Base-by-base conservation (phyloP, 768 basidiomycete genomes). In the Suillus brevipes region DNA sequence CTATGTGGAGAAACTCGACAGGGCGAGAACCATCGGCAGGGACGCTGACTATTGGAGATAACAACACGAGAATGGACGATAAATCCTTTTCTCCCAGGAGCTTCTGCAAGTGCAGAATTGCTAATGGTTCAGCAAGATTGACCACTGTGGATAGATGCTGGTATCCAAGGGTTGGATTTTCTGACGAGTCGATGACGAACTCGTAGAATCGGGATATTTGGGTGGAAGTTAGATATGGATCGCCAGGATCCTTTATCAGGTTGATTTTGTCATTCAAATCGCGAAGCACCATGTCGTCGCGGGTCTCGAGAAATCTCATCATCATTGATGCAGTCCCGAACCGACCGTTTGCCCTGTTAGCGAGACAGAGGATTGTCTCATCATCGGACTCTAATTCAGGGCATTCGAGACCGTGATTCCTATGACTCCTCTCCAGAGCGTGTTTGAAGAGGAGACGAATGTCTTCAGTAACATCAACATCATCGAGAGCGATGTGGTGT, bases 51-150 rank as follows among this genome's bases (percentile, higher is more conserved):
- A 59, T 59, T 42, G 57, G 57, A 0, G 38, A 59, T 20, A 40
- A 59, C 6, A 25, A 59, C 16, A 12, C 25, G 6, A 59, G 57
- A 20, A 42, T 28, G 10, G 57, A 40, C 8, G 25, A 18, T 12
- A 59, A 28, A 42, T 59, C 57, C 1, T 18, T 25, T 20, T 40
- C 57, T 59, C 57, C 57, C 10, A 59, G 38, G 38, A 59, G 38
- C 25, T 42, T 59, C 25, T 10, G 38, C 25, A 59, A 59, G 38
- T 59, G 16, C 5, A 20, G 2, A 20, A 40, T 12, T 20, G 25
- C 57, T 28, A 59, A 7, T 28, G 57, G 57, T 59, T 59, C 18
- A 6, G 38, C 57, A 3, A 59, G 57, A 59, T 59, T 59, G 25
- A 20, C 57, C 18, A 59, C 57, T 4, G 38, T 59, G 57, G 57